Evolutionary conservation across 2,329 filamentous ascomycete species (phyloP).

Genomic region (Claviceps sp.): DNA sequence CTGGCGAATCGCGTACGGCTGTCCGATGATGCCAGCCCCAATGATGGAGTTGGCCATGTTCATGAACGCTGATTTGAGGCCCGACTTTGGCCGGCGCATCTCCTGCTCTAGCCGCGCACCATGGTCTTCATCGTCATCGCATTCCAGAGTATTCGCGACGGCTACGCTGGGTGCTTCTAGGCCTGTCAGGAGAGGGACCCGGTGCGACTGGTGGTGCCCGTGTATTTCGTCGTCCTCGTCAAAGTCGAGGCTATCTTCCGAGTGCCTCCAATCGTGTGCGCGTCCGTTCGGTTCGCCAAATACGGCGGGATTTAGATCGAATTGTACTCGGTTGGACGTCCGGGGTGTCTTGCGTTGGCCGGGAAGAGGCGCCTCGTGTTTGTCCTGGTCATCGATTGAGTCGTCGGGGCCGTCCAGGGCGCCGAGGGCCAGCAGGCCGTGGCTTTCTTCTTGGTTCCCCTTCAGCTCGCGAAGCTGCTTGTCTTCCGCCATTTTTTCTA

Average conservation of each 20-base stretch:
- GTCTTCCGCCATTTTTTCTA: conserved; percentile 19
- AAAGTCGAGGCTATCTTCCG: conserved; percentile 32
- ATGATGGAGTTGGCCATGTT: conserved; percentile 99
- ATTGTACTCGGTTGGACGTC: conserved; percentile 60
- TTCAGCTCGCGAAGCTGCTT: conserved; percentile 17
- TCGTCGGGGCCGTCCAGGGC: conserved; percentile 14
- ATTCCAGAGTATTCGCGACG: conserved; percentile 43
- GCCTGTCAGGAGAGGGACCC: conserved; percentile 64
- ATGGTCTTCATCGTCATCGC: conserved; percentile 22
- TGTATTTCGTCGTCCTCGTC: conserved; percentile 30
- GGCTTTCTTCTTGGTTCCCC: conserved; percentile 17
- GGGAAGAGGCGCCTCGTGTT: conserved; percentile 1
- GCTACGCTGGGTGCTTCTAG: conserved; percentile 70
- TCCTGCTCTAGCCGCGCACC: conserved; percentile 38
- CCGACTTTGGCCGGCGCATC: conserved; percentile 62
- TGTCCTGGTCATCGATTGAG: conserved; percentile 10
- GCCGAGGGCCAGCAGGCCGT: conserved; percentile 15
- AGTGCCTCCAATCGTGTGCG: conserved; percentile 5
- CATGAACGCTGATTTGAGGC: conserved; percentile 84
- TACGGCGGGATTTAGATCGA: conserved; percentile 43
- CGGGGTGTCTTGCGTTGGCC: conserved; percentile 14
- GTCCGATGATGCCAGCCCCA: conserved; percentile 60
- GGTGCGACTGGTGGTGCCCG: conserved; percentile 33
- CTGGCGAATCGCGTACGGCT: conserved; percentile 92
- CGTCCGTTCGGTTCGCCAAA: conserved; percentile 17